A percentile compares a stretch with the other conserved stretches of the same genome.
phyloP scores from a whole-genome alignment of 805 yeast genomes.

The Isabelozyma heimii region DNA sequence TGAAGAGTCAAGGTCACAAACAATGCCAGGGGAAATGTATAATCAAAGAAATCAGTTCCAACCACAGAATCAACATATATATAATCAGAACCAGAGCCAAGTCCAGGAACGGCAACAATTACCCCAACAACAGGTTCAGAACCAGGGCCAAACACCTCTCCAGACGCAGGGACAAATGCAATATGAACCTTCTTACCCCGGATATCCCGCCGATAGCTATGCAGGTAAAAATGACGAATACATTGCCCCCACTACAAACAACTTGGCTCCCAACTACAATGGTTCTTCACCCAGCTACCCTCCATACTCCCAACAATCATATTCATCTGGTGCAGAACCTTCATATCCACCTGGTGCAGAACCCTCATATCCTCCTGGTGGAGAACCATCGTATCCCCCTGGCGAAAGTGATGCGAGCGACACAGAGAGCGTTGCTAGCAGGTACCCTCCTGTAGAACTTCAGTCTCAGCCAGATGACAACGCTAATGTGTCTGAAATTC shows the following conservation, averaged over 20 bases:
- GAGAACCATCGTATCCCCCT: constrained; percentile 1
- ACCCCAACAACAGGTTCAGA: not conserved
- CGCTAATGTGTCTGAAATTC: not conserved
- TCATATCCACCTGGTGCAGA: not conserved
- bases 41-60: not conserved
- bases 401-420: constrained; percentile 1
- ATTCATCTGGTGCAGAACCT: not conserved
- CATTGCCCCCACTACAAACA: not conserved
- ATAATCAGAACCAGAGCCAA: not conserved
- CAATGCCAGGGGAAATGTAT: not conserved
- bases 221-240: not conserved
- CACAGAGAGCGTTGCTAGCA: not conserved
- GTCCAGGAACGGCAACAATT: not conserved
- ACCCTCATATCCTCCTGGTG: not conserved
- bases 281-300: not conserved
- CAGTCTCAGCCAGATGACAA: not conserved
- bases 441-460: not conserved
- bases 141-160: not conserved
- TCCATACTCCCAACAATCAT: not conserved
- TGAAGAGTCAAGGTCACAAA: constrained; percentile 1
- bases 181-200: not conserved
- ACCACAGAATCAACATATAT: not conserved
- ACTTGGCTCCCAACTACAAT: not conserved
- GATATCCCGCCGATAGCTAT: not conserved
- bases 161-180: not conserved